Evolutionary conservation across 805 yeast species (phyloP).

Genomic region (Metschnikowia bowlesiae): DNA sequence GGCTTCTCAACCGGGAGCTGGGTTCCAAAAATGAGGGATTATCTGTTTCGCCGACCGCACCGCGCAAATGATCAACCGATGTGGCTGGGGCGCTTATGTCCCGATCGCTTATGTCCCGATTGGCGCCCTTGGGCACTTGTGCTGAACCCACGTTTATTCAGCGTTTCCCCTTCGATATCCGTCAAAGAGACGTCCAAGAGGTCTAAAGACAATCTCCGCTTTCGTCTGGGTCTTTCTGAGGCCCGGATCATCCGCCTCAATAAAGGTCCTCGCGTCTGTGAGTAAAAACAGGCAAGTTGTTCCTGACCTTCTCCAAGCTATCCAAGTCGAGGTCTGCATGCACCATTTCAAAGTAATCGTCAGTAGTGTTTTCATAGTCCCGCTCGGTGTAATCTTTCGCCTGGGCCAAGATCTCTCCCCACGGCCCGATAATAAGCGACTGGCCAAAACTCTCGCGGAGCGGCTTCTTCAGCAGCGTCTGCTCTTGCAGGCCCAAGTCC

Average conservation of each 20-base stretch:
- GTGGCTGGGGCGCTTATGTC: no score
- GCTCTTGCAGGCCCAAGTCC: constrained; percentile 19
- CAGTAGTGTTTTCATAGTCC: constrained; percentile 22
- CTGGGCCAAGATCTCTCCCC: constrained; percentile 75
- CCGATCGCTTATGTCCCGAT: no score
- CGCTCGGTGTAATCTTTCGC: constrained; percentile 28
- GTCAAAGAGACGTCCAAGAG: no score
- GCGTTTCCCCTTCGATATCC: no score
- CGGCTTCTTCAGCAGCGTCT: constrained; percentile 16
- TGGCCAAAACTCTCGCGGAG: constrained; percentile 81
- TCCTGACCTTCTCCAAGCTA: constrained; percentile 47
- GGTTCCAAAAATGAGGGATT: no score
- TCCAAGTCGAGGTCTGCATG: constrained; percentile 65
- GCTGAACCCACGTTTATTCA: no score
- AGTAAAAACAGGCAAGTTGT: constrained; percentile 70
- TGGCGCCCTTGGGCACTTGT: no score
- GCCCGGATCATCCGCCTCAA: background rate
- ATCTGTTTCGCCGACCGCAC: no score
- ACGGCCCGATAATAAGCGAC: constrained; percentile 82
- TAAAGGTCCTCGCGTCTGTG: constrained; percentile 64
- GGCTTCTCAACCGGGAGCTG: no score
- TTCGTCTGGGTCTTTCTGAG: no score
- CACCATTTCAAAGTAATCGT: constrained; percentile 40
- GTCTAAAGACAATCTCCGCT: no score
- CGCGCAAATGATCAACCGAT: no score